phyloP scores from a whole-genome alignment of 805 yeast species.

The Sugiyamaella qingdaonensis region DNA sequence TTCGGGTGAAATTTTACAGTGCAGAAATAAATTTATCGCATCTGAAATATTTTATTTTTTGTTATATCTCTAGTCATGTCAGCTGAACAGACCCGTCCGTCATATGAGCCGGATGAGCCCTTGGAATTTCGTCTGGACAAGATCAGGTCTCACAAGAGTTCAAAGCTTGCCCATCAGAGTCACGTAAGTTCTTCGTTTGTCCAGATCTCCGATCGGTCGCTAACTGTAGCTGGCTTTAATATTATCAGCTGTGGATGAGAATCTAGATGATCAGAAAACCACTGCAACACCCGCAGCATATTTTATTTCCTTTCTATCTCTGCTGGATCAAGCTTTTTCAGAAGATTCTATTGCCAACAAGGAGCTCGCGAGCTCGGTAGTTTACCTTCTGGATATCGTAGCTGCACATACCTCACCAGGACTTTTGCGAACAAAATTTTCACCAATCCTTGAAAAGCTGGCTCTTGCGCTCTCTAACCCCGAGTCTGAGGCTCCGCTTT shows the following conservation, averaged over 20 bases:
- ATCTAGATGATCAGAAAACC: conserved; percentile 58
- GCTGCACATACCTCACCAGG: conserved; percentile 63
- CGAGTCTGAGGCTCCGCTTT: conserved; percentile 71
- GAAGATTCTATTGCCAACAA: conserved; percentile 51
- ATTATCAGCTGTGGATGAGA: conserved; percentile 86
- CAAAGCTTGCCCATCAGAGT: conserved; percentile 84
- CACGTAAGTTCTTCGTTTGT: conserved; percentile 36
- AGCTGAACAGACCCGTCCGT: background rate
- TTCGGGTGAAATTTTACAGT: background rate
- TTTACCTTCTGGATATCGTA: conserved; percentile 76
- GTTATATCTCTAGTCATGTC: background rate
- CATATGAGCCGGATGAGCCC: conserved; percentile 11
- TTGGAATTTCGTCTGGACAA: conserved; percentile 23
- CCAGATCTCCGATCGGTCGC: background rate
- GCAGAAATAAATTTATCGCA: no score
- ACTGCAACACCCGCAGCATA: conserved; percentile 73
- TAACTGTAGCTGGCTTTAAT: conserved; percentile 58
- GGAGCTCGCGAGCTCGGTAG: conserved; percentile 66
- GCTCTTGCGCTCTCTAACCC: conserved; percentile 74
- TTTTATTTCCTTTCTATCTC: conserved; percentile 74
- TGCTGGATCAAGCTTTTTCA: conserved; percentile 68
- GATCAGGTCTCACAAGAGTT: conserved; percentile 64
- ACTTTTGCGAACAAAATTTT: conserved; percentile 67
- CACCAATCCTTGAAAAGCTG: conserved; percentile 70
- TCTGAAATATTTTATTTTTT: no score